Percentiles rank a stretch among this genome's conserved stretches.
Evolutionary conservation across 257 asterid species (phyloP).

Genomic region (Solanum megistacrolobum): DNA sequence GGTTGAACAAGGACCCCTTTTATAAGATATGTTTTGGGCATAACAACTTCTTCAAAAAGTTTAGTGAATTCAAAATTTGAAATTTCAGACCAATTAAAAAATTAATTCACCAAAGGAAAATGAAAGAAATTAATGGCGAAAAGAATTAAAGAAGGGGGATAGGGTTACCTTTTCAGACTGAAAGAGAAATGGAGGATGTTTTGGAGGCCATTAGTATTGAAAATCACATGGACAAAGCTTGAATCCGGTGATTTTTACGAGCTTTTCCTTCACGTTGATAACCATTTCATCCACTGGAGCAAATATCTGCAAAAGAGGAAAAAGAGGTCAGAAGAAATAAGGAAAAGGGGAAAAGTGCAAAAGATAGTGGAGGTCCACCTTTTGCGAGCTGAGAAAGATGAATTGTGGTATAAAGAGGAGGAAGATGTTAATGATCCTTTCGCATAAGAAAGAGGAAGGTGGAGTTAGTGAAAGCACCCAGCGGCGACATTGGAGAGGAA

Average conservation of each 20-base stretch:
- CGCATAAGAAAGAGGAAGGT: not conserved
- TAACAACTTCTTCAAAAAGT: not conserved
- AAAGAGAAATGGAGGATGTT: not conserved
- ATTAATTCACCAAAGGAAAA: not conserved
- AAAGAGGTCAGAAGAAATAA: no score
- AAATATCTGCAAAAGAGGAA: not conserved
- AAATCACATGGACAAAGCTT: not conserved
- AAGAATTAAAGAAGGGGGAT: no score
- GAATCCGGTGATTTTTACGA: not conserved
- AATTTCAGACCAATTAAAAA: not conserved
- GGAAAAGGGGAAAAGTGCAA: not conserved
- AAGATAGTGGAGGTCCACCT: not conserved
- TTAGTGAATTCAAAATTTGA: not conserved
- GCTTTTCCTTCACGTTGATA: not conserved
- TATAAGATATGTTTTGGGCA: not conserved
- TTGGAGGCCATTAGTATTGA: not conserved
- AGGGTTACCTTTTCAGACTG: not conserved
- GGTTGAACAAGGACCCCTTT: not conserved
- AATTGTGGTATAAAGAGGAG: not conserved
- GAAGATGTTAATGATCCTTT: not conserved
- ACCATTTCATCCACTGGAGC: not conserved
- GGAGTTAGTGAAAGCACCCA: not conserved
- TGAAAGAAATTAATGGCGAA: not conserved
- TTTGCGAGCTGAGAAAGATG: not conserved
- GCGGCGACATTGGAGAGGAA: not conserved